Conservation (phyloP, 331 rosid species). For the Pyrus hybrid region DNA sequence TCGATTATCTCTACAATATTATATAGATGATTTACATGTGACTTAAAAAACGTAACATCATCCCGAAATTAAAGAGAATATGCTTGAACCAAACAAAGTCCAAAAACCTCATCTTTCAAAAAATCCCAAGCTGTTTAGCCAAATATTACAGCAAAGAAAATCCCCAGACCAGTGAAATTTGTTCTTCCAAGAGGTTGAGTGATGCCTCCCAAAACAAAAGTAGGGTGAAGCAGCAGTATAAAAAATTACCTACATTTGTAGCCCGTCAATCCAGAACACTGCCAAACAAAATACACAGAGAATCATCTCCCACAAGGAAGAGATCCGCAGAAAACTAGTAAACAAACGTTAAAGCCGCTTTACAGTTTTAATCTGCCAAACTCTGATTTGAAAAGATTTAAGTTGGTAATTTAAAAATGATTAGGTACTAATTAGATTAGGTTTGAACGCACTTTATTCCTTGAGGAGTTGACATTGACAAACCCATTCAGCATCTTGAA, state of each 20-base stretch:
- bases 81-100: not conserved
- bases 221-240: slow-evolving; percentile 12
- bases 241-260: not conserved
- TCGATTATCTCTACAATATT: no score
- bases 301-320: slow-evolving; percentile 15
- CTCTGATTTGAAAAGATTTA: not conserved
- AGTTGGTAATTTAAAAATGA: slow-evolving; percentile 20
- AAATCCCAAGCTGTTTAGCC: not conserved
- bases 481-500: not conserved
- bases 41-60: no score
- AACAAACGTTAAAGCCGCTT: slow-evolving; percentile 5
- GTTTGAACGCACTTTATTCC: not conserved
- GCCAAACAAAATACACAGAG: not conserved
- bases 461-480: not conserved
- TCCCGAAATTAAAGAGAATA: no score
- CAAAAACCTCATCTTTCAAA: not conserved
- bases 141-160: not conserved
- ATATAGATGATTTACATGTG: no score
- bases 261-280: not conserved
- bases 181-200: slow-evolving; percentile 13
- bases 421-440: not conserved
- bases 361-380: slow-evolving; percentile 15
- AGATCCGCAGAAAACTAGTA: not conserved
- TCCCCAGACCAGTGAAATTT: not conserved
- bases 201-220: slow-evolving; percentile 22